Conservation (phyloP, 306 rosid genomes). For the Ammopiptanthus mongolicus region DNA sequence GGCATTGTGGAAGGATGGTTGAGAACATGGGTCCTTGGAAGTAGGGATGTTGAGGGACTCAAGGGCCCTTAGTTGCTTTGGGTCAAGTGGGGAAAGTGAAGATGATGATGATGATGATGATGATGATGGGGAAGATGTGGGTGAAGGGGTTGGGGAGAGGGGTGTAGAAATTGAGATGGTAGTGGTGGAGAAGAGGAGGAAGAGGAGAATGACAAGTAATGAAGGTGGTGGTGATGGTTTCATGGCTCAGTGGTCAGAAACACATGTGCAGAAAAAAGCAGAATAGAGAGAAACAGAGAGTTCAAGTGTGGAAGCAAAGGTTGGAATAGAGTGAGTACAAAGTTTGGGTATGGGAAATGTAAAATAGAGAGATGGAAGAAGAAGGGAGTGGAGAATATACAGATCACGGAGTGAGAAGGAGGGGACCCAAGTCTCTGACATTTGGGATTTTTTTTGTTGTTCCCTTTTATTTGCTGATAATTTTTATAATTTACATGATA, state of each 20-base stretch:
- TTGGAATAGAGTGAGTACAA: neutral
- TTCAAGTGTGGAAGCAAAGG: neutral
- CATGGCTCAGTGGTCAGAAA: conserved; percentile 5
- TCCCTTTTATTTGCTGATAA: neutral
- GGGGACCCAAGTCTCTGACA: neutral
- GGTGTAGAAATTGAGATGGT: conserved; percentile 1
- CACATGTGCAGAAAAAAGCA: neutral
- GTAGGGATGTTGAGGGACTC: conserved; percentile 81
- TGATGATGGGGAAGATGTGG: neutral
- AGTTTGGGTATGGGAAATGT: neutral
- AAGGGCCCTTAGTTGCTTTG: conserved; percentile 63
- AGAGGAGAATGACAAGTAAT: conserved; percentile 16
- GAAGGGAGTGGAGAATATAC: neutral
- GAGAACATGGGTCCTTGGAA: conserved; percentile 58
- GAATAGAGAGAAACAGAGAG: neutral
- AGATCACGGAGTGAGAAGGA: neutral
- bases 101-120: neutral
- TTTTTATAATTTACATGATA: neutral
- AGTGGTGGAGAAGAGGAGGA: conserved; percentile 2
- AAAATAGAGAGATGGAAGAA: neutral
- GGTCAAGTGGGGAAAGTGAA: conserved; percentile 49
- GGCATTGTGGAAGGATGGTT: conserved; percentile 45
- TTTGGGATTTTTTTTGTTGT: neutral
- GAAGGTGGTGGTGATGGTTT: neutral
- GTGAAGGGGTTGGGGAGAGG: conserved; percentile 8